These are phyloP conservation scores for Gomphus bonarii DNA, from an alignment of 1,284 basidiomycete species.

Conservation along the genomic window DNA sequence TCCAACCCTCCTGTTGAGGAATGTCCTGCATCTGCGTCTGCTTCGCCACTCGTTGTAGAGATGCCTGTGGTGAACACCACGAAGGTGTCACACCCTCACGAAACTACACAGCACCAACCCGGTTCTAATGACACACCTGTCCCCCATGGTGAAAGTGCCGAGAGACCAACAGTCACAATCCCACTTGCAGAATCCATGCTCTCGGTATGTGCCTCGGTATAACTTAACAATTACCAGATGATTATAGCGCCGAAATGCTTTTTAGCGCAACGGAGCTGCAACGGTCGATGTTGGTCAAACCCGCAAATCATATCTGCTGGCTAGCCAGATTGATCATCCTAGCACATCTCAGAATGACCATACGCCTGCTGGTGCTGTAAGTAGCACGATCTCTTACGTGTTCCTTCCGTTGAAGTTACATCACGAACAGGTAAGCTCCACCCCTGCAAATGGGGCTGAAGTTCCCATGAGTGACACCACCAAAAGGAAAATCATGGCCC, in stretches of 20 bases:
- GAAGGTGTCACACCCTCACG: neutral
- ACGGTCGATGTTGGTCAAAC: neutral
- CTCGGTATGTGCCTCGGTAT: neutral
- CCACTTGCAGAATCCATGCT: neutral
- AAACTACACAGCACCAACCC: neutral
- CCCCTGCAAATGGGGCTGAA: neutral
- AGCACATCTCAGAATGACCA: neutral
- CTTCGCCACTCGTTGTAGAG: neutral
- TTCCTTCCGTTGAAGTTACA: neutral
- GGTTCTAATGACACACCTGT: neutral
- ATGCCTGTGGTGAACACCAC: neutral
- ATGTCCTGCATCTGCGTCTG: neutral
- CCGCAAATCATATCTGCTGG: neutral
- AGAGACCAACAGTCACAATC: neutral
- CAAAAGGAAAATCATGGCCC: neutral
- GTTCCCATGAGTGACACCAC: neutral
- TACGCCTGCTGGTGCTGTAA: neutral
- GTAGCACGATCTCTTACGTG: neutral
- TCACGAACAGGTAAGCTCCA: neutral
- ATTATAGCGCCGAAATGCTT: neutral
- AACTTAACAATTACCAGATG: neutral
- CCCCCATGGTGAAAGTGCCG: neutral
- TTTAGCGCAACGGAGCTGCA: neutral
- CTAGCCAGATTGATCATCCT: neutral
- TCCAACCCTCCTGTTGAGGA: neutral